Evolutionary conservation across 371 early-diverging fungal genomes (phyloP), one percentile per base, ranked within the genome.

Genomic region (Enterocytospora artemiae): DNA sequence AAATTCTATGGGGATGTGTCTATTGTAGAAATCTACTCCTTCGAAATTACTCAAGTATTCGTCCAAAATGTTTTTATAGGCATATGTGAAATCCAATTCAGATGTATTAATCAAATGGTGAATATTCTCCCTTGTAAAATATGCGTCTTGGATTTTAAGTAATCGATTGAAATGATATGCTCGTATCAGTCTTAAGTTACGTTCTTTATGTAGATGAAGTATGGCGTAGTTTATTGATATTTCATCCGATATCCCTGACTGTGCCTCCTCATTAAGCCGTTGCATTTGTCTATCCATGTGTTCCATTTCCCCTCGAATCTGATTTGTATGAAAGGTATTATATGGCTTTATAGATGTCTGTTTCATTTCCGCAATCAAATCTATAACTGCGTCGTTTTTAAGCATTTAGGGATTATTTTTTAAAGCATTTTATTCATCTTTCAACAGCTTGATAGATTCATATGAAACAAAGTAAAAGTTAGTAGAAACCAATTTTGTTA

Each of bases 151-250:
- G 5, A 68, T 54, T 22, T 20, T 5, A 25, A 49, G 5, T n/a
- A 59, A 24, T 39, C 73, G 52, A n/a, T 53, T 28, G 51, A 63
- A 60, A 24, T 41, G 14, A 59, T 73, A 73, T 14, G 44, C 52
- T 36, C 39, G 41, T 0, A 56, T 20, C 18, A 73, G 56, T 20
- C 65, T 46, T 51, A 48, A 33, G 34, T 61, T 56, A 30, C 69
- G 37, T 25, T 73, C 60, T 51, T 59, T 63, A 27, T 56, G 50
- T 39, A 39, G 33, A 5, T 59, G 61, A 25, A 73, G 33, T 34
- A 73, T 34, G 18, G 57, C 46, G 30, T 57, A 73, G 34, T 73
- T 73, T 28, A 68, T 32, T 3, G 59, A 58, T 16, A 68, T 44
- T 32, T 59, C 64, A 20, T 72, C 68, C 7, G 58, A 49, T 18